Percentiles rank a stretch among this genome's conserved stretches.
phyloP scores from a whole-genome alignment of 345 rosid genomes.

The Psidium guajava region DNA sequence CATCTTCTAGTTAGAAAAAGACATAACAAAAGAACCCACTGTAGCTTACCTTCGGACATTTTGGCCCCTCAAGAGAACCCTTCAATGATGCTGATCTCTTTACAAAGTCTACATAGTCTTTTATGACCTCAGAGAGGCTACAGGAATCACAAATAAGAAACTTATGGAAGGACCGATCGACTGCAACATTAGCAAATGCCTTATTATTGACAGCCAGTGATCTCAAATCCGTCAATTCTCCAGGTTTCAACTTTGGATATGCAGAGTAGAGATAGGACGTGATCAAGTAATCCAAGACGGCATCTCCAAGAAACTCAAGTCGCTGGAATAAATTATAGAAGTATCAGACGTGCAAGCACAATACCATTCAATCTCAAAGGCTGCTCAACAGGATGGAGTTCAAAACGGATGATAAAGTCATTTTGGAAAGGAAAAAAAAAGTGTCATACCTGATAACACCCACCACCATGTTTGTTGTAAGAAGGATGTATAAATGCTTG shows the following conservation, averaged over 20 bases:
- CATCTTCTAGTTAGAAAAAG: not conserved
- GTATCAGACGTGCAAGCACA: conserved; percentile 4
- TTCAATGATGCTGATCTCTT: conserved; percentile 18
- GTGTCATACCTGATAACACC: conserved; percentile 76
- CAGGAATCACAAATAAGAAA: conserved; percentile 52
- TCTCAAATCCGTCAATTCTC: conserved; percentile 87
- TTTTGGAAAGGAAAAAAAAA: not conserved
- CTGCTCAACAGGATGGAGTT: not conserved
- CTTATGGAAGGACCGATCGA: conserved; percentile 41
- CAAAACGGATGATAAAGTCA: not conserved
- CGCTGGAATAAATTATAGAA: conserved; percentile 37
- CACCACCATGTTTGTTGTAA: conserved; percentile 71
- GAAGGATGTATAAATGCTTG: conserved; percentile 95
- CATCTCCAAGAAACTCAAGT: conserved; percentile 97
- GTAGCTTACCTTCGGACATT: conserved; percentile 67
- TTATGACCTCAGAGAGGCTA: conserved; percentile 42
- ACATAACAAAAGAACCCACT: not conserved
- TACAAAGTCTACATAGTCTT: conserved; percentile 39
- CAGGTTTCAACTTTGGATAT: conserved; percentile 84
- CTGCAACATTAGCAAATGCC: conserved; percentile 70
- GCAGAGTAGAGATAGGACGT: conserved; percentile 71
- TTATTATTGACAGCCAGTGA: conserved; percentile 65
- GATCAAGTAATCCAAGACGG: conserved; percentile 85
- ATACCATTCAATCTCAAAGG: not conserved
- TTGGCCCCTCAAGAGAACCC: conserved; percentile 43